Evolutionary conservation across 805 yeast genomes (phyloP).

Genomic region (Lachancea thermotolerans): DNA sequence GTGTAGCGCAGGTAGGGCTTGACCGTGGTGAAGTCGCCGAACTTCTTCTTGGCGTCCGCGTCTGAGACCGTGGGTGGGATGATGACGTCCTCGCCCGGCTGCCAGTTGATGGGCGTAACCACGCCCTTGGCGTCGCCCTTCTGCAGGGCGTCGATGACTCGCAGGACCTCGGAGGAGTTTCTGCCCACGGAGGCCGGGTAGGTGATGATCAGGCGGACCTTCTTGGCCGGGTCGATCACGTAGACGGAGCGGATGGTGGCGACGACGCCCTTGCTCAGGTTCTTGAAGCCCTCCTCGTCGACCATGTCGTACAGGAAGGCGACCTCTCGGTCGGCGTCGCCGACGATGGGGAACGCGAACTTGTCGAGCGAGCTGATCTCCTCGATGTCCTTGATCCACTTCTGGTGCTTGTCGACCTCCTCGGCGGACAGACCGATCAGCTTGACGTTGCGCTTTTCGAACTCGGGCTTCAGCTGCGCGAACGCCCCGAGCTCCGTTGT

Average conservation of each 20-base stretch:
- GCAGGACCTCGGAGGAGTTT: constrained; percentile 85
- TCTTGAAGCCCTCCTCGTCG: constrained; percentile 76
- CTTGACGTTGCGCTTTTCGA: constrained; percentile 76
- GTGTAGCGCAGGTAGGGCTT: constrained; percentile 86
- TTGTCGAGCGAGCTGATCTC: constrained; percentile 66
- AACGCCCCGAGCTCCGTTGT: constrained; percentile 95
- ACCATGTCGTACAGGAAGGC: constrained; percentile 83
- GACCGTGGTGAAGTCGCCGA: constrained; percentile 78
- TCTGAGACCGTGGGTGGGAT: constrained; percentile 81
- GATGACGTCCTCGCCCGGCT: constrained; percentile 82
- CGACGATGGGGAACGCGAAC: constrained; percentile 84
- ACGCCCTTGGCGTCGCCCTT: constrained; percentile 75
- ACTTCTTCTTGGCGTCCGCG: constrained; percentile 72
- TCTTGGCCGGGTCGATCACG: constrained; percentile 85
- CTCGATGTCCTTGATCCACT: constrained; percentile 89
- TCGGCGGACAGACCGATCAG: constrained; percentile 88
- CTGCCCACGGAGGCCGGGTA: constrained; percentile 95
- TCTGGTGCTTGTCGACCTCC: constrained; percentile 67
- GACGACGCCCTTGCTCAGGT: constrained; percentile 64
- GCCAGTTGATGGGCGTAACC: constrained; percentile 92
- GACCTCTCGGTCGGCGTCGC: constrained; percentile 78
- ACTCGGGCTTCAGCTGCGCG: constrained; percentile 82
- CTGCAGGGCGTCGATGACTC: constrained; percentile 86
- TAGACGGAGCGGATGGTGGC: constrained; percentile 90
- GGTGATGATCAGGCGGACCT: constrained; percentile 75